Percentiles rank a stretch among this genome's conserved stretches.
Evolutionary conservation across 78 protist species (phyloP).

Genomic region (Dictyostelium discoideum): DNA sequence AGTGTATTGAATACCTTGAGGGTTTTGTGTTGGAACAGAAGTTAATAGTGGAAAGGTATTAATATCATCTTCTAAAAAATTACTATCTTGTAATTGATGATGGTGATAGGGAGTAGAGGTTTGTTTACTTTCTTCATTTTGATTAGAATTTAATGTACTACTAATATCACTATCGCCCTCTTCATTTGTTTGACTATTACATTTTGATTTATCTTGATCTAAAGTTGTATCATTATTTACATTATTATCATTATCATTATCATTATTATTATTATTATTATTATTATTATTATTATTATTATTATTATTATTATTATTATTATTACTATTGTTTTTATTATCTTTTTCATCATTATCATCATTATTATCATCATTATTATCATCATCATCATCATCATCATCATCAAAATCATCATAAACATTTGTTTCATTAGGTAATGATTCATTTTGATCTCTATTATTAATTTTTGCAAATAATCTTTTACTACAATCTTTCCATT

Average conservation of each 20-base stretch:
- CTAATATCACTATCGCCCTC: neutral
- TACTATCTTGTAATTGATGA: neutral
- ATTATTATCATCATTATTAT: neutral
- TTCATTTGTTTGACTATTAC: neutral
- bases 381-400: neutral
- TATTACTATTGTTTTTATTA: neutral
- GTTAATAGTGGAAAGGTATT: neutral
- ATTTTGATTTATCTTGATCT: neutral
- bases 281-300: neutral
- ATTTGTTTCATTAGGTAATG: neutral
- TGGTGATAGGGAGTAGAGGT: neutral
- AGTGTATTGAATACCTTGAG: neutral
- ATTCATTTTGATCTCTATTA: neutral
- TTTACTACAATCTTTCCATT: neutral
- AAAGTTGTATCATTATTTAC: neutral
- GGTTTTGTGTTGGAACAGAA: neutral
- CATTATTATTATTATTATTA: neutral
- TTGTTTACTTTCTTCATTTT: neutral
- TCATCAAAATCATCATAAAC: neutral
- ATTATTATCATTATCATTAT: no score
- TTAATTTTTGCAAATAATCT: neutral
- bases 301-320: neutral
- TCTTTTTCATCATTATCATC: neutral
- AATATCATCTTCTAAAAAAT: neutral
- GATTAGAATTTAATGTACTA: neutral